Conservation (phyloP, 176 grass and related monocot species). For the Leersia perrieri region DNA sequence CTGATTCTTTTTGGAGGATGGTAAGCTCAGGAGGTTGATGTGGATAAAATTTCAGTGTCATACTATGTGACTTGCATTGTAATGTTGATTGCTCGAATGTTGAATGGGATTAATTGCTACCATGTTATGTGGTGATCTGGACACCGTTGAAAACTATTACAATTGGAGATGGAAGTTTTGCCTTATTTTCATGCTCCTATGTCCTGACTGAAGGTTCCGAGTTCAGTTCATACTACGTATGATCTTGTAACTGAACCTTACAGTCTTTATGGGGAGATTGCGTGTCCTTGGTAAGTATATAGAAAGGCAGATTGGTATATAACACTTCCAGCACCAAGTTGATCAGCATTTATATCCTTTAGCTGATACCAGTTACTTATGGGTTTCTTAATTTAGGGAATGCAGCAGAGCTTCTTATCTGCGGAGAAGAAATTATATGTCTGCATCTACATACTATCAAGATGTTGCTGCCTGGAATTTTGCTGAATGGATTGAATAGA, state of each 20-base stretch:
- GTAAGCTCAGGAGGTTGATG: not conserved
- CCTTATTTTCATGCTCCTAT: not conserved
- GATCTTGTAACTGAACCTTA: not conserved
- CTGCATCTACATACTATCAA: not conserved
- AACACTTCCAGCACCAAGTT: not conserved
- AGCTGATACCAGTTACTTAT: conserved; percentile 9
- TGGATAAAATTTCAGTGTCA: not conserved
- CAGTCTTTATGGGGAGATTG: not conserved
- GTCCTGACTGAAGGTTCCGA: not conserved
- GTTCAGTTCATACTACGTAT: not conserved
- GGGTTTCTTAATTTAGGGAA: conserved; percentile 12
- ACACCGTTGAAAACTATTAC: not conserved
- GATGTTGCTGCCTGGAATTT: not conserved
- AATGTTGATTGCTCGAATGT: not conserved
- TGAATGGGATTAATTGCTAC: not conserved
- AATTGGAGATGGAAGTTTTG: not conserved
- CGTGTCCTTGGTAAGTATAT: conserved; percentile 1
- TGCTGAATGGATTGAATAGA: not conserved
- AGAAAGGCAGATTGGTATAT: not conserved
- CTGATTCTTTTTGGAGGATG: not conserved
- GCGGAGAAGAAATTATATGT: not conserved
- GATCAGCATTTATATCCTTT: not conserved
- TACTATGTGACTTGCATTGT: not conserved
- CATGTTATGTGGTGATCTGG: not conserved
- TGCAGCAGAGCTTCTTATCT: not conserved